Evolutionary conservation across 2,329 filamentous ascomycete genomes (phyloP).

Genomic region (Penicillium occitanis): DNA sequence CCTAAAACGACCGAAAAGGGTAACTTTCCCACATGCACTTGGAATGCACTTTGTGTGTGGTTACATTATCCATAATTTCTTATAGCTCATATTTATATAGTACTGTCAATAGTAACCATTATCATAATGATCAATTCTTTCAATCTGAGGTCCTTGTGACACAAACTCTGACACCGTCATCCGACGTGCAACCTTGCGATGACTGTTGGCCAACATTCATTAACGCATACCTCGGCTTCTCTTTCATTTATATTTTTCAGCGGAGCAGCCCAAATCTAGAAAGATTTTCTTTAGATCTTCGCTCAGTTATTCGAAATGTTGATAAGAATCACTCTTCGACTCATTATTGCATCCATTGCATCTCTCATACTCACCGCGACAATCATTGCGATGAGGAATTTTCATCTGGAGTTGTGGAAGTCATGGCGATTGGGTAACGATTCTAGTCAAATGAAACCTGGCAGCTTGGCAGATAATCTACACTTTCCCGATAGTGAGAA

Average conservation of each 20-base stretch:
- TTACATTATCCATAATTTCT: not conserved
- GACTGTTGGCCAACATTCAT: not conserved
- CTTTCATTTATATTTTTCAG: not conserved
- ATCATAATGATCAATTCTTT: not conserved
- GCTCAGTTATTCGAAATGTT: not conserved
- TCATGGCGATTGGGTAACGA: not conserved
- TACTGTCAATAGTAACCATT: not conserved
- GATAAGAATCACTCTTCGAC: not conserved
- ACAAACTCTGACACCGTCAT: not conserved
- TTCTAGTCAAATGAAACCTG: not conserved
- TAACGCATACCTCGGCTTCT: not conserved
- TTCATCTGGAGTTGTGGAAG: not conserved
- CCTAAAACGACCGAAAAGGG: not conserved
- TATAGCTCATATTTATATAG: not conserved
- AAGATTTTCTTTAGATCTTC: not conserved
- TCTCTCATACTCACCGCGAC: slow-evolving; percentile 8
- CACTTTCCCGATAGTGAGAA: not conserved
- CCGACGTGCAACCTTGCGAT: not conserved
- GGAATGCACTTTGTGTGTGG: not conserved
- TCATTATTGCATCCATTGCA: slow-evolving; percentile 4
- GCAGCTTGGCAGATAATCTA: not conserved
- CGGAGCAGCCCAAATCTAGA: not conserved
- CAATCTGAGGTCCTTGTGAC: not conserved
- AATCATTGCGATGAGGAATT: not conserved
- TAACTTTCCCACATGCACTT: not conserved